Evolutionary conservation across 108 stramenopile genomes (phyloP), one percentile per base, ranked within the genome.

Genomic region (Parmales sp.): DNA sequence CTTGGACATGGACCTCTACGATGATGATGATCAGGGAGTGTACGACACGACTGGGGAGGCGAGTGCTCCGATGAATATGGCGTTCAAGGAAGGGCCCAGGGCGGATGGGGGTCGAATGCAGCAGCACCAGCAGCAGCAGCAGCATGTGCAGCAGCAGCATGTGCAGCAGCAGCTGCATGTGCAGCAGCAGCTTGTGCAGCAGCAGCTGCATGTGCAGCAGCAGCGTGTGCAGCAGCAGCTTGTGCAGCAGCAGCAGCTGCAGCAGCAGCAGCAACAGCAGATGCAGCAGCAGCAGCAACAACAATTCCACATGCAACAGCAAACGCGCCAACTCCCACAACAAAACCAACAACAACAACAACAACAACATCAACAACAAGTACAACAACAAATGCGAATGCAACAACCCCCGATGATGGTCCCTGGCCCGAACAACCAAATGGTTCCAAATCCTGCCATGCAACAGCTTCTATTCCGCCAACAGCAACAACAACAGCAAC

Each of bases 1-100:
- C 20, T 29, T 60, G 54, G 54, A 34, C n/a, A 34, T 60, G 29
- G 54, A n/a, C n/a, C n/a, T n/a, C n/a, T n/a, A 60, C 31, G 54
- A 60, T 4, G 13, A 60, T 20, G 54, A 11, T 43, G 41, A 8
- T 43, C 11, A 34, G 3, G 54, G 36, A 2, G 54, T 13, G 4
- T 60, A 60, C 54, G 54, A 60, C 20, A 16, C 36, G 1, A 20
- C n/a, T 11, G 54, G 20, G 54, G 54, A 60, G 13, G 13, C 36
- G 26, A 34, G 13, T 4, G 54, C 28, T 3, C 31, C 31, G 8
- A 48, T 23, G 46, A 23, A 23, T 23, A 48, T 23, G 46, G 46
- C 46, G 3, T n/a, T 23, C 46, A 23, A 6, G 5, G 46, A 48
- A 2, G 3, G 4, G 46, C 3, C 19, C 22, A 48, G 23, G 46